Percentiles rank a stretch among this genome's conserved stretches.
phyloP scores from a whole-genome alignment of 768 basidiomycete species.

The Mycena kentingensis region DNA sequence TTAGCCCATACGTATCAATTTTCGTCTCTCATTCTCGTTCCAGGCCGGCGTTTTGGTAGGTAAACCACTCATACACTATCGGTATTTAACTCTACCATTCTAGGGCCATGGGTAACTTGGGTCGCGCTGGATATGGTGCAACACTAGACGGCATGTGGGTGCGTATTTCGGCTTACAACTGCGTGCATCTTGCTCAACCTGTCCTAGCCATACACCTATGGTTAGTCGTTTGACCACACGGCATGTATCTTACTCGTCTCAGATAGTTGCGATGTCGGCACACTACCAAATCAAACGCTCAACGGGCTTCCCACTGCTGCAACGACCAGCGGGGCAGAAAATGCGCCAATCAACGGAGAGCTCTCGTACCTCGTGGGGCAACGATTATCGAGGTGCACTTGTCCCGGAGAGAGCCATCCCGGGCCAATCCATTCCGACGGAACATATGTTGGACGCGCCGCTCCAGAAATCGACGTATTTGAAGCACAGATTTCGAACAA shows the following conservation, averaged over 20 bases:
- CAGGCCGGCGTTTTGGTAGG: no score
- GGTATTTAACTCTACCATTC: no score
- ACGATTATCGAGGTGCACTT: constrained; percentile 85
- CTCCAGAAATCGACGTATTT: constrained; percentile 89
- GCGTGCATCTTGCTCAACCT: no score
- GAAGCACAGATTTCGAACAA: constrained; percentile 27
- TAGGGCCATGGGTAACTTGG: constrained; percentile 35
- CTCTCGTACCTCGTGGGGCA: constrained; percentile 88
- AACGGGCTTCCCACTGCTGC: constrained; percentile 66
- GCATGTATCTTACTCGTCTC: constrained; percentile 78
- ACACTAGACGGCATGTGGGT: constrained; percentile 78
- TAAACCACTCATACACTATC: no score
- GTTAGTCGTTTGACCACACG: no score
- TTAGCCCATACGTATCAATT: background rate
- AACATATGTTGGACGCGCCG: constrained; percentile 74
- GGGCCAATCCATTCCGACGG: constrained; percentile 81
- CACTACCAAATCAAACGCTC: constrained; percentile 77
- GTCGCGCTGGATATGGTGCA: constrained; percentile 85
- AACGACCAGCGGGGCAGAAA: constrained; percentile 51
- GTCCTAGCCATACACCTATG: no score
- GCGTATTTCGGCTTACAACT: no score
- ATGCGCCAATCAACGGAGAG: constrained; percentile 47
- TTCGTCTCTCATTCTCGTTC: background rate
- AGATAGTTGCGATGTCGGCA: constrained; percentile 93
- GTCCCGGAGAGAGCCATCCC: constrained; percentile 81